These are phyloP conservation scores for Monilinia fructigena DNA, from an alignment of 2,329 filamentous ascomycete genomes.

Conservation along the genomic window DNA sequence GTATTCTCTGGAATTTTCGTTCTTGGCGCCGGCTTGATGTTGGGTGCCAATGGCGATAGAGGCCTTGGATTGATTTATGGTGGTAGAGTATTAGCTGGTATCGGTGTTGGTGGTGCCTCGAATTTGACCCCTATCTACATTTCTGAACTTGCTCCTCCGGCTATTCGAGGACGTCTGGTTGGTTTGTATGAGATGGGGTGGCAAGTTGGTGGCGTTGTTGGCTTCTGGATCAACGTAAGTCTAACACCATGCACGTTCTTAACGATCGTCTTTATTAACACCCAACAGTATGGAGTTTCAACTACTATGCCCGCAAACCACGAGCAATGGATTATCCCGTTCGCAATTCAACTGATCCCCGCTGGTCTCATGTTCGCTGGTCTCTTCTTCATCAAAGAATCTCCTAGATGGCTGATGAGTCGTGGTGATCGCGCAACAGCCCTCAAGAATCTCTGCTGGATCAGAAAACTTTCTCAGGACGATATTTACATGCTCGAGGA, in stretches of 20 bases:
- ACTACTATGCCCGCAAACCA: slow-evolving; percentile 40
- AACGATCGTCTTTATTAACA: background rate
- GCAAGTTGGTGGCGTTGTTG: slow-evolving; percentile 62
- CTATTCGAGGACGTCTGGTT: slow-evolving; percentile 50
- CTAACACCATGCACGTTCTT: slow-evolving; percentile 28
- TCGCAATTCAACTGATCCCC: slow-evolving; percentile 42
- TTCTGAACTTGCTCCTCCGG: slow-evolving; percentile 54
- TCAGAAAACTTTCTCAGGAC: slow-evolving; percentile 55
- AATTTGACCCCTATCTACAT: slow-evolving; percentile 65
- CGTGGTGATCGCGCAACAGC: slow-evolving; percentile 24
- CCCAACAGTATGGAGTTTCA: slow-evolving; percentile 56
- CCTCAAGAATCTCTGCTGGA: slow-evolving; percentile 56
- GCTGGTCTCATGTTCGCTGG: slow-evolving; percentile 36
- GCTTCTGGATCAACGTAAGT: slow-evolving; percentile 60
- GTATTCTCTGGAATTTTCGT: slow-evolving; percentile 63
- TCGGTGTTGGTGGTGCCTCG: slow-evolving; percentile 42
- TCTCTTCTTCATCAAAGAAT: slow-evolving; percentile 66
- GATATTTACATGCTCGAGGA: slow-evolving; percentile 72
- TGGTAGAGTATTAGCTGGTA: slow-evolving; percentile 33
- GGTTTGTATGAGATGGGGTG: slow-evolving; percentile 67
- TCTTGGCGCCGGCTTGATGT: slow-evolving; percentile 70
- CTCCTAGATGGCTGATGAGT: slow-evolving; percentile 50
- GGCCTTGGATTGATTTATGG: slow-evolving; percentile 27
- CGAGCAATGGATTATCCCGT: slow-evolving; percentile 41
- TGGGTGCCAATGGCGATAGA: slow-evolving; percentile 47